Evolutionary conservation across 257 asterid species (phyloP).

Genomic region (Vinca minor): DNA sequence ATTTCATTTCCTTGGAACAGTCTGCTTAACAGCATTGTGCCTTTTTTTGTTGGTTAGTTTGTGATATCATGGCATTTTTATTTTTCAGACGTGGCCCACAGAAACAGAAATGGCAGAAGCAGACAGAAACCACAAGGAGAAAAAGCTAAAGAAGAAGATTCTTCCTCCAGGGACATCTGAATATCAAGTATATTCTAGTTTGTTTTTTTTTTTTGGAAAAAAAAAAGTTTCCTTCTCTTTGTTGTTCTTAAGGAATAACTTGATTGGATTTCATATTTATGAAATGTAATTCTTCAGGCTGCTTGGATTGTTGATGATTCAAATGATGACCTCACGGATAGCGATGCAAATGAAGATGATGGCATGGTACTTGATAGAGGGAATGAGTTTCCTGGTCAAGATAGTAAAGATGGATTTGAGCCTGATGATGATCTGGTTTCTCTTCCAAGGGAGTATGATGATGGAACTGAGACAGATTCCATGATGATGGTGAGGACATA

Average conservation of each 20-base stretch:
- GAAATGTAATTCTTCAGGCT: constrained; percentile 48
- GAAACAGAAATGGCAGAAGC: constrained; percentile 97
- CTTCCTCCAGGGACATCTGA: constrained; percentile 85
- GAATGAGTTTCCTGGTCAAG: constrained; percentile 33
- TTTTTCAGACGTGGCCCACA: constrained; percentile 89
- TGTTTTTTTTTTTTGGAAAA: constrained; percentile 5
- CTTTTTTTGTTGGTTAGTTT: constrained; percentile 10
- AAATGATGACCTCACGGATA: constrained; percentile 48
- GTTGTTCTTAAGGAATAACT: constrained; percentile 6
- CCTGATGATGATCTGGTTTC: constrained; percentile 76
- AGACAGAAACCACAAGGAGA: constrained; percentile 40
- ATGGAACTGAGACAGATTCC: constrained; percentile 70
- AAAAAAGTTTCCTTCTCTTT: neutral
- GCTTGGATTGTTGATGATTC: constrained; percentile 93
- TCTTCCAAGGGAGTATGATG: constrained; percentile 64
- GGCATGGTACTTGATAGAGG: constrained; percentile 72
- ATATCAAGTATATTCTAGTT: constrained; percentile 53
- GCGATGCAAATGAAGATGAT: constrained; percentile 64
- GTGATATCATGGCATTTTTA: constrained; percentile 11
- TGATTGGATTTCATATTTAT: constrained; percentile 8
- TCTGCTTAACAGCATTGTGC: neutral
- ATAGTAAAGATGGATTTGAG: constrained; percentile 37
- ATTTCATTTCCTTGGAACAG: neutral
- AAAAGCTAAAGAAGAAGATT: constrained; percentile 50
- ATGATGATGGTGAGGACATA: constrained; percentile 65